Evolutionary conservation across 2,329 filamentous ascomycete species (phyloP).

Genomic region (Thelonectria rubi): DNA sequence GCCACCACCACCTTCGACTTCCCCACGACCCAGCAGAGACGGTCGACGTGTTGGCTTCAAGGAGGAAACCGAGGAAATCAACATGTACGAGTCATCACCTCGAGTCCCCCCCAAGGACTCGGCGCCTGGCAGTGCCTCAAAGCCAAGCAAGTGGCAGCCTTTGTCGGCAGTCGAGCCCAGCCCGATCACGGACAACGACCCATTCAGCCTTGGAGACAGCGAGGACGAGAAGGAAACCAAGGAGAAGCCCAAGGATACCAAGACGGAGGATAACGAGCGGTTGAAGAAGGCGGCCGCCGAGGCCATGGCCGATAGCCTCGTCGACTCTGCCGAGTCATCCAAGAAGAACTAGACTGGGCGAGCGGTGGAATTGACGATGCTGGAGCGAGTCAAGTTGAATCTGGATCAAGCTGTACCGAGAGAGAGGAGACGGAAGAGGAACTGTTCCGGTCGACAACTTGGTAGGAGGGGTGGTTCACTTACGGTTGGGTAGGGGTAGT

Average conservation of each 20-base stretch:
- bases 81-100: slow-evolving; percentile 74
- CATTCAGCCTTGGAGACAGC: slow-evolving; percentile 94
- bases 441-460: slow-evolving; percentile 24
- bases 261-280: slow-evolving; percentile 67
- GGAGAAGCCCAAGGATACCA: slow-evolving; percentile 63
- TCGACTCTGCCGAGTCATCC: slow-evolving; percentile 48
- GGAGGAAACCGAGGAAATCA: slow-evolving; percentile 79
- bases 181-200: slow-evolving; percentile 89
- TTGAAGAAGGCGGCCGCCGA: slow-evolving; percentile 72
- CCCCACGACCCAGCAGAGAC: slow-evolving; percentile 57
- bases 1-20: slow-evolving; percentile 63
- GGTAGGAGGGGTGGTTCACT: slow-evolving; percentile 21
- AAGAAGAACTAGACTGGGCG: slow-evolving; percentile 47
- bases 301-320: slow-evolving; percentile 66
- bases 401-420: slow-evolving; percentile 4
- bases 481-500: slow-evolving; percentile 27
- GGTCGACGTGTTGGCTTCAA: slow-evolving; percentile 66
- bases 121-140: slow-evolving; percentile 59
- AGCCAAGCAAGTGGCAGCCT: slow-evolving; percentile 96
- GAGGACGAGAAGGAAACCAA: slow-evolving; percentile 83
- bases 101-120: slow-evolving; percentile 62
- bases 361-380: slow-evolving; percentile 4
- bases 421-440: slow-evolving; percentile 15
- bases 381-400: slow-evolving; percentile 1
- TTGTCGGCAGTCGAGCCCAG: slow-evolving; percentile 82